Percentiles rank a stretch among this genome's conserved stretches.
Evolutionary conservation across 1,284 basidiomycete species (phyloP).

Genomic region (Puccinia polysora): DNA sequence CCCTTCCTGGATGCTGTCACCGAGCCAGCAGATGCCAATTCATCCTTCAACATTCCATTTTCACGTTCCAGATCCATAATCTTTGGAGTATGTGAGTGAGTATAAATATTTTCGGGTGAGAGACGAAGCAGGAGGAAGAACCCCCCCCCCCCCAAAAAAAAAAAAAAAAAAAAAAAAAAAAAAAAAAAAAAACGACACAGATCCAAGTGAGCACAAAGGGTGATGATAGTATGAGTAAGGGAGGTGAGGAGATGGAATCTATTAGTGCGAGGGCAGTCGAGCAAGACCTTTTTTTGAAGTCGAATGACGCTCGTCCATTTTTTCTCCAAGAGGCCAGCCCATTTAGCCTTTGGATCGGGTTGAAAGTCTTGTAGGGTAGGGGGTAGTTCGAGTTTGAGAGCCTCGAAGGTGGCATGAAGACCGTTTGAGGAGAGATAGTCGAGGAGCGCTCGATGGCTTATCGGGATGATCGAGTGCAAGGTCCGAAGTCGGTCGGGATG

Average conservation of each 20-base stretch:
- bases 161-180: too few relatives aligned
- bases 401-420: constrained; percentile 62
- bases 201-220: too few relatives aligned
- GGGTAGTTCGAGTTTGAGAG: constrained; percentile 60
- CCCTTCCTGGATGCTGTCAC: constrained; percentile 46
- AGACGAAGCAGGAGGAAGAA: neutral
- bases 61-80: constrained; percentile 83
- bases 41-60: constrained; percentile 69
- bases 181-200: too few relatives aligned
- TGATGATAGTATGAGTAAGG: neutral
- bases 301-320: constrained; percentile 92
- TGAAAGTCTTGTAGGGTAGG: constrained; percentile 60
- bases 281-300: constrained; percentile 78
- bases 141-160: neutral
- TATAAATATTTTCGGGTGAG: neutral
- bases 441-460: constrained; percentile 75
- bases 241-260: neutral
- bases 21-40: constrained; percentile 56
- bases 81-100: constrained; percentile 54
- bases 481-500: constrained; percentile 1
- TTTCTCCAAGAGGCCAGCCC: constrained; percentile 79
- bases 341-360: constrained; percentile 75
- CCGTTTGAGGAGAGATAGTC: constrained; percentile 71
- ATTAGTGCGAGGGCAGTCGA: too few relatives aligned
- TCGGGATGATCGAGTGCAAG: neutral